Percentiles rank a stretch among this genome's conserved stretches.
phyloP scores from a whole-genome alignment of 2,329 filamentous ascomycete genomes.

The Curvularia sp. region DNA sequence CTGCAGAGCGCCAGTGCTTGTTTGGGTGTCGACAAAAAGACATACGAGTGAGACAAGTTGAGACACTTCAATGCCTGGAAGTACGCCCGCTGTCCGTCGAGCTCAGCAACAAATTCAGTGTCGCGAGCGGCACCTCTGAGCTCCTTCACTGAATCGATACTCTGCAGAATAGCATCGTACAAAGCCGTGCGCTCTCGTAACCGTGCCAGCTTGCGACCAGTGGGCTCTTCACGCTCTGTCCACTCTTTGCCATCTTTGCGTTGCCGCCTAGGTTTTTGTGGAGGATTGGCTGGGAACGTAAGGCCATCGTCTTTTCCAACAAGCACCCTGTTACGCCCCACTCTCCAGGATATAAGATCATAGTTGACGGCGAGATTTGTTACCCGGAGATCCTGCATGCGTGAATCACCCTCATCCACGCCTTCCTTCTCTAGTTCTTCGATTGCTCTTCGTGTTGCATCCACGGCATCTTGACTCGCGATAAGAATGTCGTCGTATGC shows the following conservation, averaged over 20 bases:
- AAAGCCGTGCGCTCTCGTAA: conserved; percentile 87
- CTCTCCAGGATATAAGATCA: conserved; percentile 90
- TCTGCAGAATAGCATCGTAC: conserved; percentile 90
- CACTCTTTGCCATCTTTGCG: conserved; percentile 59
- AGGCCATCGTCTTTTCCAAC: conserved; percentile 84
- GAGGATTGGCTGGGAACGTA: conserved; percentile 61
- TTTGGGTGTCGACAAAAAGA: conserved; percentile 71
- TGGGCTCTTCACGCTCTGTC: conserved; percentile 67
- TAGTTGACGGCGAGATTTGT: conserved; percentile 94
- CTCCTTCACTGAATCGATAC: conserved; percentile 86
- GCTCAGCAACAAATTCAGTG: conserved; percentile 73
- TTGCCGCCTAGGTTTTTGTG: conserved; percentile 59
- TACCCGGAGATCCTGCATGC: conserved; percentile 92
- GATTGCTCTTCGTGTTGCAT: conserved; percentile 90
- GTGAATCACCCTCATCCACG: conserved; percentile 79
- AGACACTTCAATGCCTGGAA: conserved; percentile 90
- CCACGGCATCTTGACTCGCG: conserved; percentile 90
- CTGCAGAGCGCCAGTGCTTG: conserved; percentile 87
- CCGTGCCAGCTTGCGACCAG: conserved; percentile 77
- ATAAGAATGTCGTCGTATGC: conserved; percentile 92
- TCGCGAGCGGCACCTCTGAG: conserved; percentile 90
- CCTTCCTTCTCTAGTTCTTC: conserved; percentile 88
- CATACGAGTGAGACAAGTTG: conserved; percentile 84
- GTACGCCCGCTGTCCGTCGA: conserved; percentile 81
- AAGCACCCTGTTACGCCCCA: conserved; percentile 88